phyloP scores from a whole-genome alignment of 2,329 filamentous ascomycete genomes.

The Metarhizium anisopliae region DNA sequence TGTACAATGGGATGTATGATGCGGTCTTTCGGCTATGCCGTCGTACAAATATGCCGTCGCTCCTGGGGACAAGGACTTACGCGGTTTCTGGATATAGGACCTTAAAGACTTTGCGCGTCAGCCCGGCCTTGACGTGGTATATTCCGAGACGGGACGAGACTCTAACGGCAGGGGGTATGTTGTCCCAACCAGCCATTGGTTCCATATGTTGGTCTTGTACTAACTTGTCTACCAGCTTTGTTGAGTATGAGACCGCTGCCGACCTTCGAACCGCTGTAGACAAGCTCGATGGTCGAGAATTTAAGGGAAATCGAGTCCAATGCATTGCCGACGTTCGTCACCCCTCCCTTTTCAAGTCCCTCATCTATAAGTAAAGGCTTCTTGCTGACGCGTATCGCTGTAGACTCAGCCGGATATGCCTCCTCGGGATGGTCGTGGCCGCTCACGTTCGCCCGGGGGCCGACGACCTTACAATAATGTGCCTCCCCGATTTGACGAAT shows the following conservation, averaged over 20 bases:
- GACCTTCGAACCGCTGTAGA: slow-evolving; percentile 88
- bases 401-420: slow-evolving; percentile 74
- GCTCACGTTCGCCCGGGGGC: slow-evolving; percentile 63
- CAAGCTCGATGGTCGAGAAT: slow-evolving; percentile 87
- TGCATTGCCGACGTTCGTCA: slow-evolving; percentile 77
- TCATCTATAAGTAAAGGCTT: not conserved
- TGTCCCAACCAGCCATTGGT: not conserved
- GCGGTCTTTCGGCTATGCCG: slow-evolving; percentile 23
- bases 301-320: slow-evolving; percentile 79
- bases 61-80: slow-evolving; percentile 68
- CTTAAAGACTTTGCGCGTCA: slow-evolving; percentile 98
- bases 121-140: slow-evolving; percentile 94
- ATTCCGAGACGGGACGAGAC: slow-evolving; percentile 90
- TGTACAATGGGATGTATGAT: slow-evolving; percentile 21
- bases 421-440: slow-evolving; percentile 52
- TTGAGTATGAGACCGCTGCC: slow-evolving; percentile 90
- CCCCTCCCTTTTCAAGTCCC: not conserved
- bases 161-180: slow-evolving; percentile 85
- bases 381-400: not conserved
- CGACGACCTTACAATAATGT: slow-evolving; percentile 49
- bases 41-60: slow-evolving; percentile 11
- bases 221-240: slow-evolving; percentile 55
- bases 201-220: slow-evolving; percentile 7
- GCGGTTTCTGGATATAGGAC: slow-evolving; percentile 79
- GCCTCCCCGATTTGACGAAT: slow-evolving; percentile 60